Conservation (phyloP, 257 asterid genomes). For the Misopates orontium region DNA sequence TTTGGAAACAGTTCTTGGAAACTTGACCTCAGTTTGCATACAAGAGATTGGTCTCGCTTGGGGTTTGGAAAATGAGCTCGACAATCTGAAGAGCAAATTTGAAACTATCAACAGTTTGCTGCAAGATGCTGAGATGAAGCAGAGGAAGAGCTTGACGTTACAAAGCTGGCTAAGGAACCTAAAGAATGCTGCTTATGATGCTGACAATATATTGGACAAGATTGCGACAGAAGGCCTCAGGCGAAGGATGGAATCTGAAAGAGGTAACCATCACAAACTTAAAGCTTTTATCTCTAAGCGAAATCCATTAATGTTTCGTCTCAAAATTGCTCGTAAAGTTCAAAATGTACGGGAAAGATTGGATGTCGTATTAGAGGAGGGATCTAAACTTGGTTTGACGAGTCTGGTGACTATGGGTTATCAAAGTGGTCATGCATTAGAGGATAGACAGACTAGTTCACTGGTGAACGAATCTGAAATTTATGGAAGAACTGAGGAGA, state of each 20-base stretch:
- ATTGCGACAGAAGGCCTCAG: slow-evolving; percentile 27
- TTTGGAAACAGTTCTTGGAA: slow-evolving; percentile 13
- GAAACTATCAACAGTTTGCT: slow-evolving; percentile 20
- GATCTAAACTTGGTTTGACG: slow-evolving; percentile 22
- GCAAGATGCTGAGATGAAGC: slow-evolving; percentile 29
- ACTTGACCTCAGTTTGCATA: background rate
- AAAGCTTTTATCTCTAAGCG: background rate
- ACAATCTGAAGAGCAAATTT: slow-evolving; percentile 10
- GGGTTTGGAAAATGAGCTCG: slow-evolving; percentile 25
- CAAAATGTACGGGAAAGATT: background rate
- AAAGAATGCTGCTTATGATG: slow-evolving; percentile 40
- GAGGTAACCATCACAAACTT: slow-evolving; percentile 17
- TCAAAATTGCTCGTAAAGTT: slow-evolving; percentile 18
- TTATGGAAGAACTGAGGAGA: too few species aligned
- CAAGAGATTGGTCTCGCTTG: slow-evolving; percentile 19
- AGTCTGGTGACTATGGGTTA: slow-evolving; percentile 25
- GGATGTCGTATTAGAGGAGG: too few species aligned
- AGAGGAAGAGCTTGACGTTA: slow-evolving; percentile 17
- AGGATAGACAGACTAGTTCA: too few species aligned
- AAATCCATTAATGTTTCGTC: slow-evolving; percentile 21
- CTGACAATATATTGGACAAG: slow-evolving; percentile 36
- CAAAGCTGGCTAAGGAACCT: slow-evolving; percentile 37
- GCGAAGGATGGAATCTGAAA: slow-evolving; percentile 13
- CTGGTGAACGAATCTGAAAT: too few species aligned
- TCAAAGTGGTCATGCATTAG: slow-evolving; percentile 3